Percentiles rank a stretch among this genome's conserved stretches.
These are phyloP conservation scores for Nicotiana tabacum DNA, from an alignment of 257 asterid genomes.

Conservation along the genomic window DNA sequence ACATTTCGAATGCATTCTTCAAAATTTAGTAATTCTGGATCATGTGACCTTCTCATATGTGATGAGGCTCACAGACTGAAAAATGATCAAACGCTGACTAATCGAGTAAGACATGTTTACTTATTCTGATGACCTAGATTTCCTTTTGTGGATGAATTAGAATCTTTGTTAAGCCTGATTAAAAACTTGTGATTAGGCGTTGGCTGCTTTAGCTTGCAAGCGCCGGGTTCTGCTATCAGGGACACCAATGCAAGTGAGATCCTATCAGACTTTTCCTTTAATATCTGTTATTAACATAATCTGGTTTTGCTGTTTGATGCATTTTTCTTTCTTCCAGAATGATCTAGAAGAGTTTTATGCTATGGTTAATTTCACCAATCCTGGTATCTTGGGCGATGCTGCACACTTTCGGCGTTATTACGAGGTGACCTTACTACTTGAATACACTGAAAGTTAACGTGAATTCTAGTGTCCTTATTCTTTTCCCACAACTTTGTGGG, in stretches of 20 bases:
- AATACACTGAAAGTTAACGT: background rate
- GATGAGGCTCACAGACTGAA: conserved; percentile 98
- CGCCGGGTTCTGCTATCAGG: conserved; percentile 89
- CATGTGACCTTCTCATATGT: conserved; percentile 95
- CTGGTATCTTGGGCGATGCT: conserved; percentile 92
- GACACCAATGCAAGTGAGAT: conserved; percentile 96
- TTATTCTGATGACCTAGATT: background rate
- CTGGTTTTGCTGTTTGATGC: conserved; percentile 7
- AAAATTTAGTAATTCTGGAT: conserved; percentile 65
- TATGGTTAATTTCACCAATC: conserved; percentile 95
- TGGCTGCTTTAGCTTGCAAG: conserved; percentile 85
- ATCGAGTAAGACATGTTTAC: conserved; percentile 61
- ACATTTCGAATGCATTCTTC: conserved; percentile 92
- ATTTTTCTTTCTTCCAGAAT: conserved; percentile 45
- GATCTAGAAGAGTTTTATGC: conserved; percentile 98
- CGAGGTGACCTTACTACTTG: conserved; percentile 56
- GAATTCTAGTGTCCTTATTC: background rate
- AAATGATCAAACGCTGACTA: conserved; percentile 92
- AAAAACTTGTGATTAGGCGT: conserved; percentile 54
- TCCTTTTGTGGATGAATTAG: background rate
- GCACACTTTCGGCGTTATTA: conserved; percentile 80
- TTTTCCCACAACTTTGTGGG: background rate
- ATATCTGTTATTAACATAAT: background rate
- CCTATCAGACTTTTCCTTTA: conserved; percentile 14
- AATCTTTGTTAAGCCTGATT: conserved; percentile 5